A percentile compares a stretch with the other conserved stretches of the same genome.
phyloP scores from a whole-genome alignment of 2,329 filamentous ascomycete genomes.

The Venturia nashicola region DNA sequence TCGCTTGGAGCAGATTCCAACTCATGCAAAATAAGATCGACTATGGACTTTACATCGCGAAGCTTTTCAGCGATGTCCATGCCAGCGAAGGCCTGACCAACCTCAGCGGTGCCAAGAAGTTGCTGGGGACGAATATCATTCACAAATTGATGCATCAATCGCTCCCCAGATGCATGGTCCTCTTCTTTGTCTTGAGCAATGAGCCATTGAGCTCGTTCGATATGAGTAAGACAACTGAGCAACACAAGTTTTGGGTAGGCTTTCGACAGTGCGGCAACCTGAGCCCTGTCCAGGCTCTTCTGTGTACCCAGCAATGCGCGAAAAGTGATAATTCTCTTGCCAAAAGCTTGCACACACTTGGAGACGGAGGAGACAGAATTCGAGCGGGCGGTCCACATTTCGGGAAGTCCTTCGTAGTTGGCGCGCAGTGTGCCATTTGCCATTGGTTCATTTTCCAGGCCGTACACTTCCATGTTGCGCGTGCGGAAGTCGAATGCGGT shows the following conservation, averaged over 20 bases:
- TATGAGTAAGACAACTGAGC: slow-evolving; percentile 44
- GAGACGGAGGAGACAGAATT: slow-evolving; percentile 27
- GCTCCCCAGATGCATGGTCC: slow-evolving; percentile 34
- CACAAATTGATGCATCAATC: slow-evolving; percentile 31
- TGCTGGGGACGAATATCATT: slow-evolving; percentile 27
- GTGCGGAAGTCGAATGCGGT: slow-evolving; percentile 59
- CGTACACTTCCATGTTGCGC: slow-evolving; percentile 58
- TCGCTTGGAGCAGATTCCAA: slow-evolving; percentile 24
- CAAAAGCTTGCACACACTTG: background rate
- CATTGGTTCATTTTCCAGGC: slow-evolving; percentile 55
- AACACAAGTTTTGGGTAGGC: slow-evolving; percentile 35
- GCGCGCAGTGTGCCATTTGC: slow-evolving; percentile 29
- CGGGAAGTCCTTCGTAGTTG: slow-evolving; percentile 57
- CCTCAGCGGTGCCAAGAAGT: slow-evolving; percentile 28
- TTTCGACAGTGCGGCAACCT: background rate
- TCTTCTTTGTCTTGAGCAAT: slow-evolving; percentile 39
- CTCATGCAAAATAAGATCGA: slow-evolving; percentile 36
- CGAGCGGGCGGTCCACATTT: slow-evolving; percentile 72
- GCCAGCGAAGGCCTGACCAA: slow-evolving; percentile 45
- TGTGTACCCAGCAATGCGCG: background rate
- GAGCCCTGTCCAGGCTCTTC: background rate
- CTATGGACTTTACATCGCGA: slow-evolving; percentile 50
- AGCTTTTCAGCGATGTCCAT: slow-evolving; percentile 51
- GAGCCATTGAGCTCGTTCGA: slow-evolving; percentile 48
- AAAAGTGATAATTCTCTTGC: background rate